Evolutionary conservation across 129 eudicot species (phyloP).

Genomic region (Flaveria linearis): DNA sequence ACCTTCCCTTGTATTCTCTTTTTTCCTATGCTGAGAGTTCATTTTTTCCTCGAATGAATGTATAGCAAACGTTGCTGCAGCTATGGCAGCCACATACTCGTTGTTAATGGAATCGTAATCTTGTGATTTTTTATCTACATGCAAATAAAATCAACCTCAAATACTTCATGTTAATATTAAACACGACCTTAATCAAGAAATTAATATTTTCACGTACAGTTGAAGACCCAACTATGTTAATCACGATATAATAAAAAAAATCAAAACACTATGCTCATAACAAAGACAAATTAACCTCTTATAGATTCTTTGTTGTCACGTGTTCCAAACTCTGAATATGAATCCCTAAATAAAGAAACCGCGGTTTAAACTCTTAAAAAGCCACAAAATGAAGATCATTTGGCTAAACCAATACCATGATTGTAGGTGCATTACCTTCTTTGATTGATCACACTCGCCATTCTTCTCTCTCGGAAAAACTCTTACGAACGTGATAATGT

Average conservation of each 20-base stretch:
- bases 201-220: neutral
- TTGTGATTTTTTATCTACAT: conserved; percentile 25
- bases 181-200: too few relatives aligned
- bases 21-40: conserved; percentile 29
- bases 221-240: neutral
- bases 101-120: conserved; percentile 35
- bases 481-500: neutral
- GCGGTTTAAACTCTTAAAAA: neutral
- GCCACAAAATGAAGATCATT: conserved; percentile 10
- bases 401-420: neutral
- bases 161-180: too few relatives aligned
- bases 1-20: conserved; percentile 45
- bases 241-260: neutral
- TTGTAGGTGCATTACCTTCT: conserved; percentile 27
- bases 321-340: conserved; percentile 34
- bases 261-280: neutral
- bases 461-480: conserved; percentile 2
- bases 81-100: conserved; percentile 59
- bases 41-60: conserved; percentile 50
- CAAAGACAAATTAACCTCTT: conserved; percentile 25
- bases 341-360: conserved; percentile 36
- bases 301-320: conserved; percentile 32
- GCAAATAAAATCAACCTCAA: neutral
- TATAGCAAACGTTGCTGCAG: conserved; percentile 78
- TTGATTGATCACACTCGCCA: conserved; percentile 39